Evolutionary conservation across 2,329 filamentous ascomycete species (phyloP), one percentile per base, ranked within the genome.

Genomic region (Penicillium sclerotiorum): DNA sequence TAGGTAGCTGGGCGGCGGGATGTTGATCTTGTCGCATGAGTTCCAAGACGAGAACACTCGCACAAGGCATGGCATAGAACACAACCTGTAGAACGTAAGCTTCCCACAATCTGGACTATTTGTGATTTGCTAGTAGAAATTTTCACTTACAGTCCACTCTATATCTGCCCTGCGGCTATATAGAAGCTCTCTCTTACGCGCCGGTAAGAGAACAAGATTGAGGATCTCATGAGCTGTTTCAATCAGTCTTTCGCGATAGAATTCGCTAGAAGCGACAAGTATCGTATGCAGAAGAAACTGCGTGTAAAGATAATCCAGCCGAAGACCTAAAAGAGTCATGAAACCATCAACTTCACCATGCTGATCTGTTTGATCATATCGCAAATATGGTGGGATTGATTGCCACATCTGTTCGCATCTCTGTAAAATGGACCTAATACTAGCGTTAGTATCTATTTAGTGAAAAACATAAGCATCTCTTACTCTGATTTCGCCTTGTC

Each of bases 51-150:
- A 51, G 30, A 37, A 51, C 43, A 20, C 49, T 51, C 17, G 49
- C 43, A 20, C 49, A 51, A 8, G 49, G 49, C 42, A 51, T 47
- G 13, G 43, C 49, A 25, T 51, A 51, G 23, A 51, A 46, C 13
- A 51, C 49, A 6, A 51, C 30, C 49, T 51, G 22, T 28, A 17
- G 40, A 25, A n/a, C 12, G 20, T 46, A 12, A 51, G 49, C 15
- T 15, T 46, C 20, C 2, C 4, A 12, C 13, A 7, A 5, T 46
- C 12, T n/a, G n/a, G n/a, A n/a, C 6, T 3, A 36, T 18, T 3
- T 20, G 6, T 32, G 12, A 33, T 22, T 11, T n/a, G 13, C 11
- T 9, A 15, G 7, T 27, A 20, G 7, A 7, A 32, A 40, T 28
- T 2, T 21, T 23, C 6, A 51, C 49, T 43, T 42, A 51, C 49